These are phyloP conservation scores for Colletotrichum sp. DNA, from an alignment of 2,329 filamentous ascomycete species.

Conservation along the genomic window DNA sequence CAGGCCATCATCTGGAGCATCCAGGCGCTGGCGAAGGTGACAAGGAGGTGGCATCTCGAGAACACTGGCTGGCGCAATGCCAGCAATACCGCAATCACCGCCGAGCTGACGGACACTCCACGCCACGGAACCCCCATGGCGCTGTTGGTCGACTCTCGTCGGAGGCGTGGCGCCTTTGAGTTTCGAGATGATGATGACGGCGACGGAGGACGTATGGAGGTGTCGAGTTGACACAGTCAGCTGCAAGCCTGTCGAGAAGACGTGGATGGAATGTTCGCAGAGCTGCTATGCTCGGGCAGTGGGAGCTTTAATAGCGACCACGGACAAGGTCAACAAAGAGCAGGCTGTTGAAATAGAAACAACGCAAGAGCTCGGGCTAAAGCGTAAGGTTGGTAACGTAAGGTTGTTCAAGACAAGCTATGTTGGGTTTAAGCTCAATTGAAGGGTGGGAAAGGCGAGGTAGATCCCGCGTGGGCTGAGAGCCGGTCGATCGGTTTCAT, in stretches of 20 bases:
- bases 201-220: neutral
- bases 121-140: conserved; percentile 16
- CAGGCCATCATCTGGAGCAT: conserved; percentile 37
- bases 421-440: conserved; percentile 15
- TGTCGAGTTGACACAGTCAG: neutral
- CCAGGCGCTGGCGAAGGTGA: conserved; percentile 40
- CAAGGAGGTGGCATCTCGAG: conserved; percentile 35
- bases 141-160: neutral
- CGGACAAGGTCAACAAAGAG: neutral
- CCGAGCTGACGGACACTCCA: conserved; percentile 6
- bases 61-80: conserved; percentile 19
- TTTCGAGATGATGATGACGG: neutral
- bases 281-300: neutral
- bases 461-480: conserved; percentile 1
- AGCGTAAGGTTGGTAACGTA: neutral
- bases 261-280: neutral
- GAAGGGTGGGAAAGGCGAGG: neutral
- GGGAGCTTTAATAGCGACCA: neutral
- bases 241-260: neutral
- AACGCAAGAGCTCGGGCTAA: neutral
- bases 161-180: neutral
- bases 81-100: conserved; percentile 1
- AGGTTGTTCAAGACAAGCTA: neutral
- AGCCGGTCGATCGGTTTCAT: conserved; percentile 13
- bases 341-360: neutral